Percentiles rank a stretch among this genome's conserved stretches.
Evolutionary conservation across 352 stramenopile genomes (phyloP).

Genomic region (Globisporangium paddicum): DNA sequence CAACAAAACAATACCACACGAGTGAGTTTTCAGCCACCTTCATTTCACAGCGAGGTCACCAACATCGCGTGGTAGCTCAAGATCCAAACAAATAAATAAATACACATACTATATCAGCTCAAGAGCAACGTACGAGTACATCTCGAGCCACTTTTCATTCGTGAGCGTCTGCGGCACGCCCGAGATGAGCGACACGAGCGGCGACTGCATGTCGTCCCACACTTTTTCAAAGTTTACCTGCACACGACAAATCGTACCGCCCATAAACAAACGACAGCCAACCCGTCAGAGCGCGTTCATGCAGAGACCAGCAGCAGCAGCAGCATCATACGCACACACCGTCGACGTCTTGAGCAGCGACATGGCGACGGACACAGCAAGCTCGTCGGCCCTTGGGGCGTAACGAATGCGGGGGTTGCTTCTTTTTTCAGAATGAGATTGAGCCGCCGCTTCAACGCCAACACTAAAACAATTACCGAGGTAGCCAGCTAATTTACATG

Average conservation of each 20-base stretch:
- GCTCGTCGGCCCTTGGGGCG: too few relatives aligned
- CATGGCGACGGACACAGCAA: constrained; percentile 24
- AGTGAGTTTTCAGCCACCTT: not conserved
- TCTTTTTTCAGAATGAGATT: not conserved
- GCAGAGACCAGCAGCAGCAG: not conserved
- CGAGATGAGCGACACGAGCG: constrained; percentile 71
- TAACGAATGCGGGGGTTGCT: not conserved
- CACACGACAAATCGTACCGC: too few relatives aligned
- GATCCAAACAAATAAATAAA: not conserved
- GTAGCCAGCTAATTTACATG: too few relatives aligned
- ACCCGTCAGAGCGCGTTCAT: not conserved
- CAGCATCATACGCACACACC: constrained; percentile 21
- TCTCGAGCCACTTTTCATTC: constrained; percentile 82
- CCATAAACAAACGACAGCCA: too few relatives aligned
- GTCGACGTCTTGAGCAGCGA: constrained; percentile 79
- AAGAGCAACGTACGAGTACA: constrained; percentile 74
- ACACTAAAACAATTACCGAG: too few relatives aligned
- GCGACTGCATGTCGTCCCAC: constrained; percentile 78
- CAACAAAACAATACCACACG: not conserved
- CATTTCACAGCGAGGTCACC: not conserved
- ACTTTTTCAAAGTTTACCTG: constrained; percentile 85
- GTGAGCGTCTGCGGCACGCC: constrained; percentile 59
- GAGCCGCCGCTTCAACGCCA: not conserved
- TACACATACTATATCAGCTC: not conserved
- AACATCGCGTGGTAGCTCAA: not conserved